phyloP scores from a whole-genome alignment of 208 protist genomes.

The Sergeia podlipaevii region DNA sequence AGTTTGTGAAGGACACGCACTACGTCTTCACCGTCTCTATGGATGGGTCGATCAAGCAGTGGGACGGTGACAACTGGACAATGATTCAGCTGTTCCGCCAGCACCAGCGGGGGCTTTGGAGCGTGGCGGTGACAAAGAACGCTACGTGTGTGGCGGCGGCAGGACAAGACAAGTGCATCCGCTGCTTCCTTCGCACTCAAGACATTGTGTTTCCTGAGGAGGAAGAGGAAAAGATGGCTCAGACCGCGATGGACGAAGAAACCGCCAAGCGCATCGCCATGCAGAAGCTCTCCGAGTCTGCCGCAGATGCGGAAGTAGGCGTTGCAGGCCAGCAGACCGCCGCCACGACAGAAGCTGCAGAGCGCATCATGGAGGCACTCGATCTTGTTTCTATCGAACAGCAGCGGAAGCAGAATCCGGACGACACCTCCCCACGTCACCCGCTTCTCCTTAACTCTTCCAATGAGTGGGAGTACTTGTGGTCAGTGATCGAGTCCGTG shows the following conservation, averaged over 20 bases:
- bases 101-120: slow-evolving; percentile 81
- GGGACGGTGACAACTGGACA: slow-evolving; percentile 97
- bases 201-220: slow-evolving; percentile 89
- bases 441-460: slow-evolving; percentile 62
- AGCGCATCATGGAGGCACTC: slow-evolving; percentile 85
- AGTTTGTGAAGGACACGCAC: slow-evolving; percentile 97
- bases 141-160: slow-evolving; percentile 75
- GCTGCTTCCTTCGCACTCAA: slow-evolving; percentile 79
- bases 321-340: slow-evolving; percentile 68
- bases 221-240: slow-evolving; percentile 81
- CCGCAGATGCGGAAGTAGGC: slow-evolving; percentile 40
- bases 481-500: slow-evolving; percentile 73
- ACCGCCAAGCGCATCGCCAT: slow-evolving; percentile 49
- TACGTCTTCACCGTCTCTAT: slow-evolving; percentile 96
- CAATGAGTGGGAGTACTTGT: slow-evolving; percentile 83
- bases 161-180: slow-evolving; percentile 75
- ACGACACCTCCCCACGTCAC: slow-evolving; percentile 52
- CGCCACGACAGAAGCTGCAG: slow-evolving; percentile 63
- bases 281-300: slow-evolving; percentile 38
- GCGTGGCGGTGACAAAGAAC: slow-evolving; percentile 58
- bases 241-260: slow-evolving; percentile 89
- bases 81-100: slow-evolving; percentile 84
- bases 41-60: slow-evolving; percentile 96
- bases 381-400: slow-evolving; percentile 81
- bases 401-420: slow-evolving; percentile 53